Evolutionary conservation across 148 eudicot genomes (phyloP).

Genomic region (Nepenthes gracilis): DNA sequence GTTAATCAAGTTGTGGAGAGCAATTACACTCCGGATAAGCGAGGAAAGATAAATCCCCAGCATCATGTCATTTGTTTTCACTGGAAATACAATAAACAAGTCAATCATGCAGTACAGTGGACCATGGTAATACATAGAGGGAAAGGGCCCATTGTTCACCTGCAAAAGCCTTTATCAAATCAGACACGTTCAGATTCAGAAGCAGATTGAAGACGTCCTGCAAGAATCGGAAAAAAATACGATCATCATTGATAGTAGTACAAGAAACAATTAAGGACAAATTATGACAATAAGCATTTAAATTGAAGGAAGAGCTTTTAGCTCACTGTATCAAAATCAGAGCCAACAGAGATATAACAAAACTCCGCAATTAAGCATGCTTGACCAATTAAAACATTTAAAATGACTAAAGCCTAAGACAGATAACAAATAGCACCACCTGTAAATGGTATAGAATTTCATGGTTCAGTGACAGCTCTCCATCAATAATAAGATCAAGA

Average conservation of each 20-base stretch:
- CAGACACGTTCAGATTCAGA: conserved; percentile 75
- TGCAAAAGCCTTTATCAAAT: conserved; percentile 80
- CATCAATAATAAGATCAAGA: conserved; percentile 79
- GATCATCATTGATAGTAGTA: neutral
- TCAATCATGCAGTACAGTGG: neutral
- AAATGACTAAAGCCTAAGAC: no score
- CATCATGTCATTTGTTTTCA: conserved; percentile 95
- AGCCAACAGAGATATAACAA: neutral
- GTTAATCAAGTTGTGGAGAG: conserved; percentile 91
- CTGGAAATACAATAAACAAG: conserved; percentile 24
- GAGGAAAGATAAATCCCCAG: conserved; percentile 85
- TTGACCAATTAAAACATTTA: no score
- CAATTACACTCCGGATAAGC: conserved; percentile 77
- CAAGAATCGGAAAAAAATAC: conserved; percentile 3
- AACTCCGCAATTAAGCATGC: no score
- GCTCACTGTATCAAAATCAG: neutral
- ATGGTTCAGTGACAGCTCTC: conserved; percentile 81
- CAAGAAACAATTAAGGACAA: neutral
- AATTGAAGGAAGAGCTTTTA: no score
- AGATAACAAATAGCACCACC: conserved; percentile 16
- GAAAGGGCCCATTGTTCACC: conserved; percentile 22
- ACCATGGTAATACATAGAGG: no score
- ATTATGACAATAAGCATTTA: neutral
- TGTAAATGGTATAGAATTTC: conserved; percentile 93
- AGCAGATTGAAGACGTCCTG: conserved; percentile 96